Conservation (phyloP, 176 grass and related monocot genomes). For the Rhynchospora pubera region DNA sequence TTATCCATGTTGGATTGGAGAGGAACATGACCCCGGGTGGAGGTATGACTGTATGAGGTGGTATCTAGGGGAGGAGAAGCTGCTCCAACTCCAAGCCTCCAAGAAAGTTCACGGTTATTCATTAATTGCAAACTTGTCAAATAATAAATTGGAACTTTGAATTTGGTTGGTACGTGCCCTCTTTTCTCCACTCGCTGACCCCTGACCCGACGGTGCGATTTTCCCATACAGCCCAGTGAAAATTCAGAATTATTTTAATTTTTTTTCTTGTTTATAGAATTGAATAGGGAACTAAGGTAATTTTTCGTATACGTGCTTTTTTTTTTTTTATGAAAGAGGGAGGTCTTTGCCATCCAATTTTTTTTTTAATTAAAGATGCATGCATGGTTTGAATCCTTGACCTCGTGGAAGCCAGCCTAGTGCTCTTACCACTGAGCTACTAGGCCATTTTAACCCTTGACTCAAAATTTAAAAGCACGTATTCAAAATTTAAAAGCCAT, state of each 20-base stretch:
- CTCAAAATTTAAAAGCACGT: no score
- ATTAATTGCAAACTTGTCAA: neutral
- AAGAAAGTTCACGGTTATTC: neutral
- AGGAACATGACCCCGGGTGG: neutral
- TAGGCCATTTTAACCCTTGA: no score
- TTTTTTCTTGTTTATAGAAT: neutral
- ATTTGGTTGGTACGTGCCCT: neutral
- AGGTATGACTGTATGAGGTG: slow-evolving; percentile 4
- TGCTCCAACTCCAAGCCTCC: no score
- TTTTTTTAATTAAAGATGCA: no score
- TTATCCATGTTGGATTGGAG: neutral
- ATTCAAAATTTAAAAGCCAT: no score
- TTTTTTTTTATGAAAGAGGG: no score
- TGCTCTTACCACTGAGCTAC: no score
- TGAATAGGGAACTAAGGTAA: no score
- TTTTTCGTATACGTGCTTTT: no score
- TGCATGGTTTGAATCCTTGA: no score
- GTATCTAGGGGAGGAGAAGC: neutral
- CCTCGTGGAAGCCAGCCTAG: no score
- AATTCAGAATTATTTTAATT: neutral
- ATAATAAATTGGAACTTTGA: neutral
- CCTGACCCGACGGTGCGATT: neutral
- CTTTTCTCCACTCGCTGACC: neutral
- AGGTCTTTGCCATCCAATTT: no score
- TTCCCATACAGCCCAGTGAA: neutral